These are phyloP conservation scores for Eimeria sp. DNA, from an alignment of 169 alveolate genomes.

Conservation along the genomic window DNA sequence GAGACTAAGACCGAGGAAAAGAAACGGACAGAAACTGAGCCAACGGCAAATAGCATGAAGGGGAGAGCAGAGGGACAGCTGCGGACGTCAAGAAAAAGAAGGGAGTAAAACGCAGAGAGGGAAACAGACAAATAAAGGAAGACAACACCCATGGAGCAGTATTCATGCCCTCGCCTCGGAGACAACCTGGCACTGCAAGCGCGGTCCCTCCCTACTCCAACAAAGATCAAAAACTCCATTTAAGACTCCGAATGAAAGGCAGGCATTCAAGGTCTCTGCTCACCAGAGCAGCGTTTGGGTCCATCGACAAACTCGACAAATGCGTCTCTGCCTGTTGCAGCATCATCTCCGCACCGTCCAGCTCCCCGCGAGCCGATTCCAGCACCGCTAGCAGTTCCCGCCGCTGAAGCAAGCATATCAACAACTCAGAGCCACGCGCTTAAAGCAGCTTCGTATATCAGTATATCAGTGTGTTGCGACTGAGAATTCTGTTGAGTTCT, in stretches of 20 bases:
- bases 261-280: neutral
- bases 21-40: too few relatives aligned
- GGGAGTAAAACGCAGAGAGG: too few relatives aligned
- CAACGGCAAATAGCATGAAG: too few relatives aligned
- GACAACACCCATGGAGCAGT: neutral
- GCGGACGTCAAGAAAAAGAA: too few relatives aligned
- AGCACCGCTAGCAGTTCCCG: conserved; percentile 76
- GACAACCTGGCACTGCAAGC: neutral
- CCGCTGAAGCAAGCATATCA: conserved; percentile 26
- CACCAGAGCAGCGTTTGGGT: conserved; percentile 68
- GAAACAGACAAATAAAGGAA: neutral
- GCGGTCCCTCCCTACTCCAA: neutral
- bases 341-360: conserved; percentile 81
- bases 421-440: neutral
- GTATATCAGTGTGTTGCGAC: too few relatives aligned
- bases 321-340: conserved; percentile 77
- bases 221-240: too few relatives aligned
- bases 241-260: too few relatives aligned
- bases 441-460: neutral
- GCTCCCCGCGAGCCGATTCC: conserved; percentile 72
- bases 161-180: neutral
- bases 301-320: conserved; percentile 1
- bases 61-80: too few relatives aligned
- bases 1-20: too few relatives aligned
- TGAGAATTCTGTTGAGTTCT: too few relatives aligned